These are phyloP conservation scores for Fusarium nisikadoi DNA, from an alignment of 2,329 filamentous ascomycete genomes.

Conservation along the genomic window DNA sequence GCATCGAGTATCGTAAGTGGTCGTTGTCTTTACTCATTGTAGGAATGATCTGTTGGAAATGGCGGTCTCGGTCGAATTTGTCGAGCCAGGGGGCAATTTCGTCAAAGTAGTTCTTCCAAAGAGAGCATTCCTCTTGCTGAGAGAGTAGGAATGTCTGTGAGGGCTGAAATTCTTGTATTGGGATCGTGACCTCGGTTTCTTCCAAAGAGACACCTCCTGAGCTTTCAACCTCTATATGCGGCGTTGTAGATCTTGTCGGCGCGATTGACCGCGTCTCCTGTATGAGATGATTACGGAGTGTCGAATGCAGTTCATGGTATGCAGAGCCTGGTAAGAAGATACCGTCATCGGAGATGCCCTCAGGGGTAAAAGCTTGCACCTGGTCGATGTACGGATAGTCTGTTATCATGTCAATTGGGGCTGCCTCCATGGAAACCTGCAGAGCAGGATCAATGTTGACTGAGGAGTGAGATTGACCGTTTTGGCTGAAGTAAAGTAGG, in stretches of 20 bases:
- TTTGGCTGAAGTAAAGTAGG: constrained; percentile 50
- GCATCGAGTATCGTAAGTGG: constrained; percentile 59
- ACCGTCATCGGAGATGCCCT: constrained; percentile 51
- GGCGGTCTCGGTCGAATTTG: constrained; percentile 61
- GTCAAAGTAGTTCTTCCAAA: constrained; percentile 57
- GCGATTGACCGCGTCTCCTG: constrained; percentile 55
- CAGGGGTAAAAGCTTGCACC: constrained; percentile 47
- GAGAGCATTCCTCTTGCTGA: constrained; percentile 46
- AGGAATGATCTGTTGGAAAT: constrained; percentile 60
- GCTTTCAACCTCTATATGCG: constrained; percentile 29
- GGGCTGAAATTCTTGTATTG: constrained; percentile 32
- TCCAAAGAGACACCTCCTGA: constrained; percentile 11
- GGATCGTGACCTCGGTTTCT: constrained; percentile 16
- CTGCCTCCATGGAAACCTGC: constrained; percentile 34
- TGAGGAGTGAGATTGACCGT: constrained; percentile 36
- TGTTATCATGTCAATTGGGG: constrained; percentile 27
- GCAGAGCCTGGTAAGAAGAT: constrained; percentile 60
- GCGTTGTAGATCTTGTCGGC: constrained; percentile 47
- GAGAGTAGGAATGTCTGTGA: constrained; percentile 36
- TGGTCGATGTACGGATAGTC: constrained; percentile 43
- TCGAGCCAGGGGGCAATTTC: constrained; percentile 60
- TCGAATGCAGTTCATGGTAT: constrained; percentile 59
- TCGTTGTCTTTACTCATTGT: constrained; percentile 56
- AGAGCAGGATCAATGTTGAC: constrained; percentile 37
- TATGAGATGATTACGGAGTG: constrained; percentile 57